phyloP scores from a whole-genome alignment of 2,329 filamentous ascomycete species.

The Colletotrichum orbiculare region DNA sequence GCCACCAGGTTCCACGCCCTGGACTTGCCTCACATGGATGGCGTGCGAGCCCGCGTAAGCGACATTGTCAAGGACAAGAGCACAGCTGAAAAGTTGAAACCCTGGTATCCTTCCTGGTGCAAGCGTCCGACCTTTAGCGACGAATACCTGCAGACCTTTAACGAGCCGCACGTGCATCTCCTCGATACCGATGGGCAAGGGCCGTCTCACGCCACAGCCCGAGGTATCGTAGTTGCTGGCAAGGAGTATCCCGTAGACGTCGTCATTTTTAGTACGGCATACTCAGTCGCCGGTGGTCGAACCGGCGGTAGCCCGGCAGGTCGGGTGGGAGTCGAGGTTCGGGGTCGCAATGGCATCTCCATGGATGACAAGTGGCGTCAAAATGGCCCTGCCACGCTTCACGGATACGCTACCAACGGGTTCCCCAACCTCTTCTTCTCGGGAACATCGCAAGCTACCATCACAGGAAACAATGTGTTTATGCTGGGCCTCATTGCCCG shows the following conservation, averaged over 20 bases:
- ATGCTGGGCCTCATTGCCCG: slow-evolving; percentile 51
- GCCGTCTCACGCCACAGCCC: background rate
- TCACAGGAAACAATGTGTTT: background rate
- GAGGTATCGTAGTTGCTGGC: slow-evolving; percentile 53
- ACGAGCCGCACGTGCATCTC: slow-evolving; percentile 65
- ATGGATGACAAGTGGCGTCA: slow-evolving; percentile 38
- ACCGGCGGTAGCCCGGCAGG: slow-evolving; percentile 33
- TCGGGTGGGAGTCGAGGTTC: slow-evolving; percentile 21
- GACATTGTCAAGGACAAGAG: slow-evolving; percentile 59
- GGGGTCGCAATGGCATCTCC: slow-evolving; percentile 30
- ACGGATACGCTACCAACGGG: slow-evolving; percentile 34
- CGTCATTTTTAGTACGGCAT: slow-evolving; percentile 38
- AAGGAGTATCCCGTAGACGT: slow-evolving; percentile 58
- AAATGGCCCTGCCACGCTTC: slow-evolving; percentile 27
- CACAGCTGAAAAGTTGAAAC: slow-evolving; percentile 63
- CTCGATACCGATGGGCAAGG: slow-evolving; percentile 68
- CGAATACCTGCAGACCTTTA: slow-evolving; percentile 68
- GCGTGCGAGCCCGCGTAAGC: slow-evolving; percentile 57
- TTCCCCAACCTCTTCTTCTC: slow-evolving; percentile 41
- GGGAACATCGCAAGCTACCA: slow-evolving; percentile 4
- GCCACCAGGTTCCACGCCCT: background rate
- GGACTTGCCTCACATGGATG: slow-evolving; percentile 51
- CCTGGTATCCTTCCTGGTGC: slow-evolving; percentile 71
- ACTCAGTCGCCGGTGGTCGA: background rate
- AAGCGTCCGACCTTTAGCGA: slow-evolving; percentile 73